These are phyloP conservation scores for Apophysomyces variabilis DNA, from an alignment of 371 early-diverging fungal species.

Conservation along the genomic window DNA sequence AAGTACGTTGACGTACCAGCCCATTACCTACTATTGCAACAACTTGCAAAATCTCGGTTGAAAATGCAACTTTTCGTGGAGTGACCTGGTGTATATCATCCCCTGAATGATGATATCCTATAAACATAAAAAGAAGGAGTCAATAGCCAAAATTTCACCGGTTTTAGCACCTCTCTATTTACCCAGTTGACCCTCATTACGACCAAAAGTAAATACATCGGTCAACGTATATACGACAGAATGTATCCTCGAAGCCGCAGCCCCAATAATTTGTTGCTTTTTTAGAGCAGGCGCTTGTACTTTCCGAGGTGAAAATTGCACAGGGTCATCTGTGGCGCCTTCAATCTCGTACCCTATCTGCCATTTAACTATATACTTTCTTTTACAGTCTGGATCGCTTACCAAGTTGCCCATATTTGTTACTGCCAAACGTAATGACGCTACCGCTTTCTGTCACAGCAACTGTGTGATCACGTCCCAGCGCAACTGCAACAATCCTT, in stretches of 20 bases:
- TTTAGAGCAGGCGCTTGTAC: constrained; percentile 60
- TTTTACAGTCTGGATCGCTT: constrained; percentile 10
- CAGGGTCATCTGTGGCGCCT: constrained; percentile 32
- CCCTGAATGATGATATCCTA: constrained; percentile 56
- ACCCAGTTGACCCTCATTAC: constrained; percentile 81
- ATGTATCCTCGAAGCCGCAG: constrained; percentile 75
- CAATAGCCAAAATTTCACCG: not conserved
- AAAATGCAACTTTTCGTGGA: constrained; percentile 59
- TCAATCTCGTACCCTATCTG: constrained; percentile 55
- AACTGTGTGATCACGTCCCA: constrained; percentile 78
- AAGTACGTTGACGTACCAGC: not conserved
- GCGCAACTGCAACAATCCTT: constrained; percentile 52
- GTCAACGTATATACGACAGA: constrained; percentile 63
- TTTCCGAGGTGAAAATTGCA: constrained; percentile 61
- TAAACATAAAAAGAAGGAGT: not conserved
- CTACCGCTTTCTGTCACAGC: constrained; percentile 59
- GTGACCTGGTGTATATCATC: constrained; percentile 41
- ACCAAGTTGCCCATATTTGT: constrained; percentile 71
- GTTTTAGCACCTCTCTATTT: not conserved
- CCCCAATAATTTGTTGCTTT: constrained; percentile 61
- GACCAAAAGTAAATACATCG: constrained; percentile 76
- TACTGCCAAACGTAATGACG: constrained; percentile 66
- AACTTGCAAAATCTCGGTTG: constrained; percentile 52
- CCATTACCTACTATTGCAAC: constrained; percentile 45
- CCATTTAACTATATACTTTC: not conserved